phyloP scores from a whole-genome alignment of 2,329 filamentous ascomycete genomes.

The Fusarium lyarnte region DNA sequence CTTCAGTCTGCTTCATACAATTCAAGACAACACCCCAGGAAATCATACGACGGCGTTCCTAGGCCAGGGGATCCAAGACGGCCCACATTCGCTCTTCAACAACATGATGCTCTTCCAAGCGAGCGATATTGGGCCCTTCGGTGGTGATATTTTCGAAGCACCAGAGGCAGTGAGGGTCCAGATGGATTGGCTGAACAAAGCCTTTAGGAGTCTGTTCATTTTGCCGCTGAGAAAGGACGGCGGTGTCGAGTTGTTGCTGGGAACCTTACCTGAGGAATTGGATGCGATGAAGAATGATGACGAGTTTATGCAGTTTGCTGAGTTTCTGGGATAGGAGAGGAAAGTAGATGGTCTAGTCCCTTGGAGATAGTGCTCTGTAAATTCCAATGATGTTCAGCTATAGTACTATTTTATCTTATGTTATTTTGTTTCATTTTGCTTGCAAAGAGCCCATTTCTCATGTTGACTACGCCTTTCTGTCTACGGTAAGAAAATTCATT shows the following conservation, averaged over 20 bases:
- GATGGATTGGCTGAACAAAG: background rate
- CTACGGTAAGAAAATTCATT: too few species aligned
- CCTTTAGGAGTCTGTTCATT: background rate
- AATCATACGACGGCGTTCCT: background rate
- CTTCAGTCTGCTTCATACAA: background rate
- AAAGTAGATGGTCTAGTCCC: rapidly evolving
- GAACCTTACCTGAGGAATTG: background rate
- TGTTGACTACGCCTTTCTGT: rapidly evolving
- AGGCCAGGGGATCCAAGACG: background rate
- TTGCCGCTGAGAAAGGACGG: background rate
- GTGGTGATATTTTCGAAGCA: background rate
- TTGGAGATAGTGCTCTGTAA: rapidly evolving
- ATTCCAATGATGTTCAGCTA: rapidly evolving
- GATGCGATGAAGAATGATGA: background rate
- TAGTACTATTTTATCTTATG: background rate
- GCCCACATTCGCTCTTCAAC: background rate
- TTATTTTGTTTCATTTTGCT: background rate
- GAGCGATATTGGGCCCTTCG: background rate
- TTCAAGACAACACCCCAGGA: background rate
- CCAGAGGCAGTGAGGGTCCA: background rate
- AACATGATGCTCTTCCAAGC: background rate
- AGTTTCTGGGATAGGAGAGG: background rate
- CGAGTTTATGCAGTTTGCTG: background rate
- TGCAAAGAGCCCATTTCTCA: rapidly evolving
- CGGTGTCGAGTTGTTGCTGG: background rate